These are phyloP conservation scores for Cladosporium sp. DNA, from an alignment of 2,329 filamentous ascomycete genomes.

Conservation along the genomic window DNA sequence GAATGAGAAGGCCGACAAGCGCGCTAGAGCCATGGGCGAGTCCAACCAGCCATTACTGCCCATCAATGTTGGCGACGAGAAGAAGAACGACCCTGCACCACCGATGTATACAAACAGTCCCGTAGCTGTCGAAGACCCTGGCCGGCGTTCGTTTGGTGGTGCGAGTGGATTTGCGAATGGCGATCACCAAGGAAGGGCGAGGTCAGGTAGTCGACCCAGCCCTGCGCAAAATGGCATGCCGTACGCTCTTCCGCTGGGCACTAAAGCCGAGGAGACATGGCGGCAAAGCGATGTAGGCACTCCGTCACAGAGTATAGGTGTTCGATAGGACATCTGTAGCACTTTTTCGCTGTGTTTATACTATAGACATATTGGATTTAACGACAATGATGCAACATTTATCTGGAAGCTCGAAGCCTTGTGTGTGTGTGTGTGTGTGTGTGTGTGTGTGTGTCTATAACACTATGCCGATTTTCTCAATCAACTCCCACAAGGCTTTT, in stretches of 20 bases:
- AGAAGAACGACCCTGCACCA: constrained; percentile 25
- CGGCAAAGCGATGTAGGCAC: constrained; percentile 39
- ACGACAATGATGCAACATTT: not conserved
- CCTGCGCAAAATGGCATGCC: constrained; percentile 5
- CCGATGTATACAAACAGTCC: constrained; percentile 21
- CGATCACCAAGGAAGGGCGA: constrained; percentile 15
- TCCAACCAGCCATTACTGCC: constrained; percentile 63
- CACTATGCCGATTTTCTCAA: too few species aligned
- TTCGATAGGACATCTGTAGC: constrained; percentile 6
- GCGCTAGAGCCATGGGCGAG: constrained; percentile 61
- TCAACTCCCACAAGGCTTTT: too few species aligned
- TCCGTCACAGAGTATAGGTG: constrained; percentile 13
- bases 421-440: too few species aligned
- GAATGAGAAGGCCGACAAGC: constrained; percentile 79
- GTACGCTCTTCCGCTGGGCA: constrained; percentile 63
- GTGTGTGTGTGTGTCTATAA: too few species aligned
- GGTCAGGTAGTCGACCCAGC: constrained; percentile 6
- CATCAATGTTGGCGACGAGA: constrained; percentile 40
- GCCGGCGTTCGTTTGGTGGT: constrained; percentile 18
- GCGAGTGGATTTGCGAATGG: constrained; percentile 30
- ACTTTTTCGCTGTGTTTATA: not conserved
- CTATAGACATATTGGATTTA: not conserved
- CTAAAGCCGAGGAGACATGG: constrained; percentile 85
- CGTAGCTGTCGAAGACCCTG: constrained; percentile 13
- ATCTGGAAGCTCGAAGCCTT: too few species aligned